Percentiles rank a stretch among this genome's conserved stretches.
Conservation (phyloP, 176 grass and related monocot species). For the Phyllostachys edulis region DNA sequence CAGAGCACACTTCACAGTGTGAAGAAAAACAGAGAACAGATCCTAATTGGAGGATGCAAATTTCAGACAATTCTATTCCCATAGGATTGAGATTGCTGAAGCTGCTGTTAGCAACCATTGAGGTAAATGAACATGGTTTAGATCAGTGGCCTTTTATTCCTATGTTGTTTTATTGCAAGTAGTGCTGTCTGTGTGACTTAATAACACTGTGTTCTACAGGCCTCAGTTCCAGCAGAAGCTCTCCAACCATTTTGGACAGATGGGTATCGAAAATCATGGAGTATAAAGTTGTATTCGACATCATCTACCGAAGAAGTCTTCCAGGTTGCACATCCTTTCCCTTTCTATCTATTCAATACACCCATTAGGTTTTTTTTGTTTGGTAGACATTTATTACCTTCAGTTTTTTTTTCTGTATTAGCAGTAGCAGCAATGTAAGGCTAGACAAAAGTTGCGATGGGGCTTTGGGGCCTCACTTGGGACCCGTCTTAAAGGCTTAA, state of each 20-base stretch:
- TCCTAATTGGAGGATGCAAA: constrained; percentile 58
- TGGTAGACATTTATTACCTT: not conserved
- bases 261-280: constrained; percentile 85
- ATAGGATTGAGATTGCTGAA: constrained; percentile 81
- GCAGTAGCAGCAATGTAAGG: constrained; percentile 1
- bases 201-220: constrained; percentile 47
- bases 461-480: not conserved
- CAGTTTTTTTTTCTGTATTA: constrained; percentile 22
- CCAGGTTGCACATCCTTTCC: constrained; percentile 41
- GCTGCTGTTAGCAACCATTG: constrained; percentile 61
- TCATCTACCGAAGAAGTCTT: constrained; percentile 63
- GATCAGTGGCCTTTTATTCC: constrained; percentile 19
- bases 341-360: constrained; percentile 13
- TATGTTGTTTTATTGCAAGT: constrained; percentile 23
- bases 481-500: not conserved
- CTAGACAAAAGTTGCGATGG: not conserved
- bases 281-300: constrained; percentile 61
- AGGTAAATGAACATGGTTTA: constrained; percentile 49
- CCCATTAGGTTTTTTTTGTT: constrained; percentile 7
- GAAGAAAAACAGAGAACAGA: constrained; percentile 61
- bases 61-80: constrained; percentile 48
- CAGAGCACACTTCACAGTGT: constrained; percentile 65
- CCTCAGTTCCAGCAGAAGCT: constrained; percentile 76
- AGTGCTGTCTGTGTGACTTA: constrained; percentile 29
- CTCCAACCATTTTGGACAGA: constrained; percentile 71